Evolutionary conservation across 306 rosid species (phyloP).

Genomic region (Prunus fruticosa): DNA sequence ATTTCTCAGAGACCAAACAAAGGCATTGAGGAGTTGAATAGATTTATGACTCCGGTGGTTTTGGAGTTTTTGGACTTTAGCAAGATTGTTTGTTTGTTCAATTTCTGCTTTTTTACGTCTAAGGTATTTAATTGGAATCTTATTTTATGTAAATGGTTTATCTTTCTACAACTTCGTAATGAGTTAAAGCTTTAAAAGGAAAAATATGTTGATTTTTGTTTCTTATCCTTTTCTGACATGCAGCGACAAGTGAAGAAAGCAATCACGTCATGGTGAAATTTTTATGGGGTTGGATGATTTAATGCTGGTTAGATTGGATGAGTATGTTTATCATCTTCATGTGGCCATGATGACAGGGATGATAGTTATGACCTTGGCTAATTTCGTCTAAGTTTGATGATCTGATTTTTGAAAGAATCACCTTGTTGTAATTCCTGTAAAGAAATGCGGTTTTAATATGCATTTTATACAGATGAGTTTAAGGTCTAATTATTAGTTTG

Average conservation of each 20-base stretch:
- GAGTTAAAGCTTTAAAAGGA: not conserved
- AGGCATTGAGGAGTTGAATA: conserved; percentile 20
- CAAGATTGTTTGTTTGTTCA: not conserved
- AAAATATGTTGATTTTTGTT: conserved; percentile 3
- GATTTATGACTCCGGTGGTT: not conserved
- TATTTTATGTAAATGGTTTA: not conserved
- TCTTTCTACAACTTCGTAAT: not conserved
- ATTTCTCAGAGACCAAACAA: conserved; percentile 14
- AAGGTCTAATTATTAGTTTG: conserved; percentile 29
- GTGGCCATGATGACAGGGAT: conserved; percentile 17
- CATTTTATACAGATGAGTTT: conserved; percentile 48
- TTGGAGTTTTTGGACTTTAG: not conserved
- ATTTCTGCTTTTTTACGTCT: not conserved
- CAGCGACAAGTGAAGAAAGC: conserved; percentile 34
- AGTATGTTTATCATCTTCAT: conserved; percentile 20
- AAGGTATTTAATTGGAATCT: not conserved
- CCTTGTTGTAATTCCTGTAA: conserved; percentile 23
- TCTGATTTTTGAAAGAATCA: conserved; percentile 38
- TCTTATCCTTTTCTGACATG: conserved; percentile 16
- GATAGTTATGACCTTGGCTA: conserved; percentile 21
- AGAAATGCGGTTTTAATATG: conserved; percentile 37
- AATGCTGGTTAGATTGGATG: conserved; percentile 17
- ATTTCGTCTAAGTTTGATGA: conserved; percentile 23
- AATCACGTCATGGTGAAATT: conserved; percentile 4
- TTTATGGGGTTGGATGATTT: conserved; percentile 13